Conservation (phyloP, 192 early-diverging fungal species). For the Mortierella alpina region DNA sequence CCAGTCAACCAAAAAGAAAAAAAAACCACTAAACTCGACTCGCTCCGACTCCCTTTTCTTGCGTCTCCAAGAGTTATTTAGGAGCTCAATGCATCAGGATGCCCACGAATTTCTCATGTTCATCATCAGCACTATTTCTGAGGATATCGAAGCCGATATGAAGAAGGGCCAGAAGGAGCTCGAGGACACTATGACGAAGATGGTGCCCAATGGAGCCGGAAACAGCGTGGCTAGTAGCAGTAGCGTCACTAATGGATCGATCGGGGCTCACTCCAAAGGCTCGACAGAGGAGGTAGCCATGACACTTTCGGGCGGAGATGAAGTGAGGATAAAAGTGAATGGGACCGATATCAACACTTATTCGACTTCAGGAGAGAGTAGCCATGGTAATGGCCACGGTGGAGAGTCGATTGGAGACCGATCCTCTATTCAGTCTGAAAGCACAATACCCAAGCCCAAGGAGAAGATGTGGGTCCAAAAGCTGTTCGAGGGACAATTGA, state of each 20-base stretch:
- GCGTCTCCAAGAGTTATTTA: constrained; percentile 82
- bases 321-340: constrained; percentile 48
- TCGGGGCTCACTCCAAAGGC: background rate
- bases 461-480: constrained; percentile 91
- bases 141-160: constrained; percentile 78
- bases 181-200: constrained; percentile 26
- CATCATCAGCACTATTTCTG: constrained; percentile 90
- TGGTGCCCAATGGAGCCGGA: constrained; percentile 11
- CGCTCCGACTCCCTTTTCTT: constrained; percentile 1
- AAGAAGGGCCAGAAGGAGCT: constrained; percentile 61
- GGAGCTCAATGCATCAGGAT: constrained; percentile 96
- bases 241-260: constrained; percentile 12
- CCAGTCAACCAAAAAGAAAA: background rate
- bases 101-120: constrained; percentile 99
- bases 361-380: constrained; percentile 30
- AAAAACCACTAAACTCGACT: background rate
- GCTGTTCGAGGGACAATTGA: constrained; percentile 93
- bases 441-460: constrained; percentile 41
- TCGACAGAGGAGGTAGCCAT: constrained; percentile 36
- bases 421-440: constrained; percentile 51
- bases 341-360: constrained; percentile 32
- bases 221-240: background rate
- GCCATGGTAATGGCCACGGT: constrained; percentile 13
- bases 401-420: constrained; percentile 45
- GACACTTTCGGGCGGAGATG: constrained; percentile 40